Percentiles rank a stretch among this genome's conserved stretches.
These are phyloP conservation scores for Omphalea diandra DNA, from an alignment of 441 rosid genomes.

Conservation along the genomic window DNA sequence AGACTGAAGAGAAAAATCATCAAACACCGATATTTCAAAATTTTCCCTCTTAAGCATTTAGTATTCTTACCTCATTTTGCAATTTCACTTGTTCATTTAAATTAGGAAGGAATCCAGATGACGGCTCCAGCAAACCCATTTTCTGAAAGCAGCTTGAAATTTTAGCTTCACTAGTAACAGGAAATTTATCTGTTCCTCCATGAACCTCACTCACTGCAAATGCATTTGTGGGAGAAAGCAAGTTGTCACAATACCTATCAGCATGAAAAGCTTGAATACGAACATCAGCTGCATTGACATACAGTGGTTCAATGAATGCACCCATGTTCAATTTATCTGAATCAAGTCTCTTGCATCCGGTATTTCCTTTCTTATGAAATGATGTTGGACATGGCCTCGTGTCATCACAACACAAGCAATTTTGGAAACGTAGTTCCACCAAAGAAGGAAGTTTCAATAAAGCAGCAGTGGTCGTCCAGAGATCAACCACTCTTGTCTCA, in stretches of 20 bases:
- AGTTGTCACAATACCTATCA: conserved; percentile 11
- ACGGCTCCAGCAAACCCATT: conserved; percentile 16
- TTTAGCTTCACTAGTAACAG: conserved; percentile 22
- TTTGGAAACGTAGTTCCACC: conserved; percentile 55
- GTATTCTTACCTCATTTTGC: conserved; percentile 22
- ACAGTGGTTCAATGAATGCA: conserved; percentile 9
- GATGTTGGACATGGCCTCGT: conserved; percentile 43
- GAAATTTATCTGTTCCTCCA: conserved; percentile 4
- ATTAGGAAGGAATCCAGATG: conserved; percentile 15
- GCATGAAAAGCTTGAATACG: conserved; percentile 13
- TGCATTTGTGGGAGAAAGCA: conserved; percentile 11
- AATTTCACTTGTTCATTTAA: conserved; percentile 5
- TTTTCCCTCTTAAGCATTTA: conserved; percentile 4
- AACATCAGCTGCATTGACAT: conserved; percentile 16
- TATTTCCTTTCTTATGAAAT: conserved; percentile 22
- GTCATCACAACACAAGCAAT: conserved; percentile 48
- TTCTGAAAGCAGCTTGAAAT: conserved; percentile 24
- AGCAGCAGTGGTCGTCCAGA: conserved; percentile 52
- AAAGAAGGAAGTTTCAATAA: conserved; percentile 51
- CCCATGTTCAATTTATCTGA: conserved; percentile 15
- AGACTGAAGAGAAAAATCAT: conserved; percentile 19
- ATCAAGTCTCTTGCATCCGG: conserved; percentile 15
- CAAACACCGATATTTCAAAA: conserved; percentile 11
- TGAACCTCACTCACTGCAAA: conserved; percentile 7
- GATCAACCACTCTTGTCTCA: conserved; percentile 52